A percentile compares a stretch with the other conserved stretches of the same genome.
phyloP scores from a whole-genome alignment of 2,329 filamentous ascomycete genomes.

The Stylonectria norvegica region DNA sequence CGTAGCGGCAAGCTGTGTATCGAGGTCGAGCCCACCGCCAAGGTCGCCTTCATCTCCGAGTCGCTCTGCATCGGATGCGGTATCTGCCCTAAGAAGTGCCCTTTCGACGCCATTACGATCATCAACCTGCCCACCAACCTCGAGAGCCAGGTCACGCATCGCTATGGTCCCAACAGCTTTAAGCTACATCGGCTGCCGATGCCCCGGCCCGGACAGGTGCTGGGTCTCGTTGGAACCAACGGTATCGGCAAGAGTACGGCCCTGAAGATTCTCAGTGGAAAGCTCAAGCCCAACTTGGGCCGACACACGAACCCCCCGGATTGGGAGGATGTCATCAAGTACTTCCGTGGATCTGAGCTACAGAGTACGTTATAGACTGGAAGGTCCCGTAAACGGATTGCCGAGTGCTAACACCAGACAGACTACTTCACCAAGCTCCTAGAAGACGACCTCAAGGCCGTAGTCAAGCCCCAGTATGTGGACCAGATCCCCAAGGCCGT shows the following conservation, averaged over 20 bases:
- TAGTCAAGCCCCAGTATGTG: conserved; percentile 99
- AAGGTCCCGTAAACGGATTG: not conserved
- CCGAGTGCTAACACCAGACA: conserved; percentile 13
- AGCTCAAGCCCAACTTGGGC: conserved; percentile 96
- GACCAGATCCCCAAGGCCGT: conserved; percentile 96
- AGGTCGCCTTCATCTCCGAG: conserved; percentile 98
- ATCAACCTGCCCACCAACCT: conserved; percentile 99
- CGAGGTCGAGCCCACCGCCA: conserved; percentile 82
- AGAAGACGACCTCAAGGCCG: conserved; percentile 94
- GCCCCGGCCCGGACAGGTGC: conserved; percentile 89
- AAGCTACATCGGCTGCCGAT: conserved; percentile 96
- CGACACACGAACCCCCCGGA: conserved; percentile 94
- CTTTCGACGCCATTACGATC: conserved; percentile 97
- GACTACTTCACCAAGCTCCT: conserved; percentile 99
- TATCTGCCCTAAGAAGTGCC: conserved; percentile 99
- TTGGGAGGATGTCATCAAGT: conserved; percentile 98
- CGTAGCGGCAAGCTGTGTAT: conserved; percentile 97
- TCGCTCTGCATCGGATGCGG: conserved; percentile 94
- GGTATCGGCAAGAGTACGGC: conserved; percentile 99
- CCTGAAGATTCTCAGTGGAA: conserved; percentile 96
- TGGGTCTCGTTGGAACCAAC: conserved; percentile 97
- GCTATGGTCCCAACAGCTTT: conserved; percentile 99
- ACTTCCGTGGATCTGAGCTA: conserved; percentile 95
- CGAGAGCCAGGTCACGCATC: conserved; percentile 95
- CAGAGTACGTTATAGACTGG: conserved; percentile 65